Evolutionary conservation across 2,329 filamentous ascomycete genomes (phyloP).

Genomic region (Daldinia sp.): DNA sequence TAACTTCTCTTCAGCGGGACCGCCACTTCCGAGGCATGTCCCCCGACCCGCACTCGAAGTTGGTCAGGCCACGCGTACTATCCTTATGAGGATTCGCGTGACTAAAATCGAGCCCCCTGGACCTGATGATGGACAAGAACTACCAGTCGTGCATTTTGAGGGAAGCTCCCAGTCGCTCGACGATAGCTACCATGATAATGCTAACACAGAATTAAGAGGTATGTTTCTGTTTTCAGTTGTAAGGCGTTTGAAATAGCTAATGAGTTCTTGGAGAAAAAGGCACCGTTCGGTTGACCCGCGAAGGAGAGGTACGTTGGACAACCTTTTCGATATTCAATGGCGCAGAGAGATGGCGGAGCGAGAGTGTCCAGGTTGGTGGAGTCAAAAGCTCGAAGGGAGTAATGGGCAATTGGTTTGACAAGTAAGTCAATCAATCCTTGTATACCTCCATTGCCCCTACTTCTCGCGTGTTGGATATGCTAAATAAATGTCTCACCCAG

Average conservation of each 20-base stretch:
- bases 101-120: slow-evolving; percentile 67
- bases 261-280: slow-evolving; percentile 51
- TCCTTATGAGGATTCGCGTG: slow-evolving; percentile 72
- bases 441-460: background rate
- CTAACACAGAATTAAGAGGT: slow-evolving; percentile 72
- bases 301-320: slow-evolving; percentile 80
- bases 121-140: slow-evolving; percentile 62
- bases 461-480: background rate
- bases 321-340: slow-evolving; percentile 70
- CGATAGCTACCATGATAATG: slow-evolving; percentile 72
- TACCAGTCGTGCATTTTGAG: slow-evolving; percentile 73
- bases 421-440: slow-evolving; percentile 52
- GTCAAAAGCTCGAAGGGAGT: slow-evolving; percentile 70
- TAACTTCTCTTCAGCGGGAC: slow-evolving; percentile 66
- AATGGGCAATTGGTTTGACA: slow-evolving; percentile 81
- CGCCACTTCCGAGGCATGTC: slow-evolving; percentile 51
- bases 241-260: slow-evolving; percentile 18
- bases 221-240: slow-evolving; percentile 30
- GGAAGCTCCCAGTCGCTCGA: slow-evolving; percentile 70
- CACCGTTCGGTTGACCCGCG: slow-evolving; percentile 68
- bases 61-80: slow-evolving; percentile 74
- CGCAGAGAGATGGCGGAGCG: slow-evolving; percentile 77
- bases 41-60: slow-evolving; percentile 64
- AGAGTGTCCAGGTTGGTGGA: slow-evolving; percentile 78
- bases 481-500: slow-evolving; percentile 46